Base-by-base conservation (phyloP, 768 basidiomycete genomes). In the Termitomyces heimii region DNA sequence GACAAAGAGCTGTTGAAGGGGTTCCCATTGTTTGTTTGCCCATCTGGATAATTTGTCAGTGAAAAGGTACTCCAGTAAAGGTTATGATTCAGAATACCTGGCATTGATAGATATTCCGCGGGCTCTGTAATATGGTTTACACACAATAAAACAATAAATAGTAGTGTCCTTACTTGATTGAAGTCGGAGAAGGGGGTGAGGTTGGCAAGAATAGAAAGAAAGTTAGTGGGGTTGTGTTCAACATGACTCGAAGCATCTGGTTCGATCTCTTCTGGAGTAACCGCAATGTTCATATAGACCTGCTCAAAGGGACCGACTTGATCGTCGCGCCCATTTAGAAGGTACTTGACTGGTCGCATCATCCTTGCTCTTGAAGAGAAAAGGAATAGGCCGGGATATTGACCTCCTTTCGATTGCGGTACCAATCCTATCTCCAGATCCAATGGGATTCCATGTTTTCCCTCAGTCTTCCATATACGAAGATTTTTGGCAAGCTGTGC, bases 21-120 rank as follows among this genome's bases (percentile, higher is more conserved):
- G 97, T 98, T 28, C 97, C 97, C 97, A 99, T 99, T 2, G 92
- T 90, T 84, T 99, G 97, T 77, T 99, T 99, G 70, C 95, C 94
- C 97, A 99, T 99, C 88, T 98, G 60, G 29, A 16, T 46, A 48
- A 34, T 46, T 13, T 22, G 49, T 52, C 24, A 43, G 48, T 46
- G 18, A 47, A 50, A 18, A 5, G 42, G 49, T 32, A 28, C 16
- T 20, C 20, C 24, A 42, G 49, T 16, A 13, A 28, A 44, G 43
- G 35, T 43, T 18, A 35, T 0, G 52, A 52, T 10, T 54, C 16
- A 8, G 63, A 70, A 32, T 65, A 90, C 89, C 81, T 93, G 92
- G 72, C 94, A 97, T 69, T 96, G 90, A 66, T 94, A 94, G 55
- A 94, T 94, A 65, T 94, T 94, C 66, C 92, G 84, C 28, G 92